phyloP scores from a whole-genome alignment of 2,329 filamentous ascomycete species.

The Clarireedia monteithiana region DNA sequence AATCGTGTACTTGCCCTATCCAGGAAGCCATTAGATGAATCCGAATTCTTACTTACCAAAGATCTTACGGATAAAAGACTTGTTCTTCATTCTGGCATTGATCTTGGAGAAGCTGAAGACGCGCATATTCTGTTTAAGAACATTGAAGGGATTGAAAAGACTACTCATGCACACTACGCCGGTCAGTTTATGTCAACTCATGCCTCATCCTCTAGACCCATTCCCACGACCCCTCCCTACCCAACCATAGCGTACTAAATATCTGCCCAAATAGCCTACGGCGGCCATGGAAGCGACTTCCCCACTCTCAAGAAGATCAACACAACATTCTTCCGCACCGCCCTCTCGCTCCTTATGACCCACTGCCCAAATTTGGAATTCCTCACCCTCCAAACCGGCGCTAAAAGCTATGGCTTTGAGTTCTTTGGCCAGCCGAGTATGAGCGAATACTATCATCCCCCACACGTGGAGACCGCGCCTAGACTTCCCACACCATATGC shows the following conservation, averaged over 20 bases:
- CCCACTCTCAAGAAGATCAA: slow-evolving; percentile 11
- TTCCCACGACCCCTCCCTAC: too few species aligned
- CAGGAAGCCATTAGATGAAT: slow-evolving; percentile 15
- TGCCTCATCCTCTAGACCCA: too few species aligned
- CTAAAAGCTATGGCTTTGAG: not conserved
- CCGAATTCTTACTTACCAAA: slow-evolving; percentile 16
- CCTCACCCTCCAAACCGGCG: not conserved
- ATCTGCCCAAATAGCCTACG: not conserved
- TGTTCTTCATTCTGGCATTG: slow-evolving; percentile 30
- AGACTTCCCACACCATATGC: not conserved
- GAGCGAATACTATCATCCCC: not conserved
- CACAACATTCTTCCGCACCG: slow-evolving; percentile 32
- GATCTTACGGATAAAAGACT: slow-evolving; percentile 13
- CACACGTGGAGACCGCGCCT: not conserved
- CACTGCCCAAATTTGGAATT: not conserved
- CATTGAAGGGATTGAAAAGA: slow-evolving; percentile 31
- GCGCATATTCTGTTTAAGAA: slow-evolving; percentile 1
- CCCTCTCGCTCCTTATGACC: slow-evolving; percentile 19
- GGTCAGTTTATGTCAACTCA: not conserved
- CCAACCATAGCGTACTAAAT: too few species aligned
- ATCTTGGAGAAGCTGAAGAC: slow-evolving; percentile 25
- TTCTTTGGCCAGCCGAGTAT: not conserved
- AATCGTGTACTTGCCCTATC: slow-evolving; percentile 24
- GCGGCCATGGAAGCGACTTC: slow-evolving; percentile 15
- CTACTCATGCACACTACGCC: slow-evolving; percentile 37